Base-by-base conservation (phyloP, 148 eudicot genomes). In the Diospyros kaki region DNA sequence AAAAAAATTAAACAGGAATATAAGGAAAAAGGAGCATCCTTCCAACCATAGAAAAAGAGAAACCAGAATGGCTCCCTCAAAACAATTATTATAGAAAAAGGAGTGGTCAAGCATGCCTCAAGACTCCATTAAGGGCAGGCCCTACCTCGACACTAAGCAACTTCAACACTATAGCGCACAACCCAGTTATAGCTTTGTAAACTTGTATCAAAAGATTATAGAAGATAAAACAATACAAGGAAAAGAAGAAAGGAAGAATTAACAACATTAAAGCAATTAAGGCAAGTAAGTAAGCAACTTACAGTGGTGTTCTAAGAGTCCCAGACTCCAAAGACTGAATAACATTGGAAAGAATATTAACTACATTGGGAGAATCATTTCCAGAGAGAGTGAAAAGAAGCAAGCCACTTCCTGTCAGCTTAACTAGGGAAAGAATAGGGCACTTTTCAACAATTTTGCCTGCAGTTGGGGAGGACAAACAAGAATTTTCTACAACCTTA, bases 371-470 rank as follows among this genome's bases (percentile, higher is more conserved):
- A 72, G 80, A 81, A 77, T 66, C 77, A 78, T 81, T 86, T 69
- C 76, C 79, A 46, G 87, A 86, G 68, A 84, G 75, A 5, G 82
- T 86, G 60, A 92, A 85, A 64, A 92, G 92, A 78, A 92, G 77
- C 75, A 92, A 81, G 50, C 97, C 97, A 80, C 91, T 90, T 80
- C 86, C 78, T 42, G 89, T 88, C 87, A 92, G 81, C 87, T 90
- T 92, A 41, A 92, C 91, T 74, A 90, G 75, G 43, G 87, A 81
- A 79, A 92, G 92, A 75, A 54, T 74, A 64, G 76, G 76, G 65
- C 75, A 58, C 51, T 65, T 69, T 73, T 73, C 78, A 18, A 62
- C 61, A 71, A 69, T 64, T 69, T 66, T 56, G 45, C 77, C 81
- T 3, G 72, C 76, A 53, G 68, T 79, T 77, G 66, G 73, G 63